These are phyloP conservation scores for Chlorella sp. DNA, from an alignment of 139 green algal genomes.

Conservation along the genomic window DNA sequence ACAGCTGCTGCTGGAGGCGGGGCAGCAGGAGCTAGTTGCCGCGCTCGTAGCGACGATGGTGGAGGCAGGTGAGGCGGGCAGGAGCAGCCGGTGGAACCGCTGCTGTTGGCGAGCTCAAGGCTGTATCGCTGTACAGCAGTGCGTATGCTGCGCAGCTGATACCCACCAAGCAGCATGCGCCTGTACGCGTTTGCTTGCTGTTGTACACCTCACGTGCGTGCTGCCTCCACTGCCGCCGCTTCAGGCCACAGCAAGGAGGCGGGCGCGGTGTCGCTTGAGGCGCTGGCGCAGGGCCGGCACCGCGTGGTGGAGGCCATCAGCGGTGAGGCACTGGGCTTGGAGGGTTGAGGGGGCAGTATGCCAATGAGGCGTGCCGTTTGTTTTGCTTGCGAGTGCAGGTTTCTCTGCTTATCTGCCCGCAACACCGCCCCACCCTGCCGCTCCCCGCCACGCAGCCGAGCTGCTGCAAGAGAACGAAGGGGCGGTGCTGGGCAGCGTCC, in stretches of 20 bases:
- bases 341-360: background rate
- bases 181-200: too few species aligned
- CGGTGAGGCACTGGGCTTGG: background rate
- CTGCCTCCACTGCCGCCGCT: too few species aligned
- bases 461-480: background rate
- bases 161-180: too few species aligned
- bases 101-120: too few species aligned
- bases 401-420: background rate
- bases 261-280: background rate
- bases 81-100: too few species aligned
- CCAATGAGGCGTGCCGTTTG: background rate
- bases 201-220: too few species aligned
- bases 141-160: background rate
- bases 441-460: background rate
- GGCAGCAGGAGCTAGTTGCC: background rate
- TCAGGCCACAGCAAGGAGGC: background rate
- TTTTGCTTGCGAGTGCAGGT: too few species aligned
- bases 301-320: background rate
- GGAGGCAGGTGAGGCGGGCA: background rate
- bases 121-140: too few species aligned
- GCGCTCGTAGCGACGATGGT: background rate
- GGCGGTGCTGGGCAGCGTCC: background rate
- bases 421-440: background rate
- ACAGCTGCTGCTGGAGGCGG: background rate
- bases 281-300: background rate